Evolutionary conservation across 1,139 yeast species (phyloP).

Genomic region (Scheffersomyces stambukii): DNA sequence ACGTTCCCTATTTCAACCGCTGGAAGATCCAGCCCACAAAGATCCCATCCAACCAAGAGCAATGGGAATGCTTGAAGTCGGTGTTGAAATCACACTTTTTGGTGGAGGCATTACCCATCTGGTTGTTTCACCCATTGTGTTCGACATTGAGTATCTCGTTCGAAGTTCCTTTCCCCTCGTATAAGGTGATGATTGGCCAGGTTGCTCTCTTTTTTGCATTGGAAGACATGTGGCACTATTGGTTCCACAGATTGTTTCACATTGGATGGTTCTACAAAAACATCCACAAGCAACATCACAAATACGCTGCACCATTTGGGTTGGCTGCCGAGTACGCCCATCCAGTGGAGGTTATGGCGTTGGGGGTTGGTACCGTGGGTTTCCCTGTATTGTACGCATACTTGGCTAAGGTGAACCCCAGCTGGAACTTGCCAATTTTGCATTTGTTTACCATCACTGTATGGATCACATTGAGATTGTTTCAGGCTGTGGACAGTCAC

Average conservation of each 20-base stretch:
- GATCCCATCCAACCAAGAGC: slow-evolving; percentile 38
- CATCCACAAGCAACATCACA: slow-evolving; percentile 47
- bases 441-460: slow-evolving; percentile 80
- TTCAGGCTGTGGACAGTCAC: slow-evolving; percentile 95
- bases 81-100: slow-evolving; percentile 42
- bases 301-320: slow-evolving; percentile 49
- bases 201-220: slow-evolving; percentile 37
- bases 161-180: slow-evolving; percentile 38
- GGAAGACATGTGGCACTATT: slow-evolving; percentile 48
- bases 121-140: slow-evolving; percentile 47
- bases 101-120: slow-evolving; percentile 45
- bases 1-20: slow-evolving; percentile 36
- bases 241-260: slow-evolving; percentile 44
- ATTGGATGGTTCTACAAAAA: slow-evolving; percentile 44
- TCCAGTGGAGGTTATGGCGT: slow-evolving; percentile 42
- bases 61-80: slow-evolving; percentile 46
- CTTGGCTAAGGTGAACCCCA: slow-evolving; percentile 25
- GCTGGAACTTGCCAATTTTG: slow-evolving; percentile 38
- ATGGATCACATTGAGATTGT: slow-evolving; percentile 85
- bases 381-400: slow-evolving; percentile 51
- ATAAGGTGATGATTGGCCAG: slow-evolving; percentile 26
- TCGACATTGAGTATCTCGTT: slow-evolving; percentile 34
- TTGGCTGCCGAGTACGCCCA: slow-evolving; percentile 49
- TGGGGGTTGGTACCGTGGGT: slow-evolving; percentile 47
- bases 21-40: slow-evolving; percentile 44